A percentile compares a stretch with the other conserved stretches of the same genome.
These are phyloP conservation scores for Pichia heedii DNA, from an alignment of 805 yeast genomes.

Conservation along the genomic window DNA sequence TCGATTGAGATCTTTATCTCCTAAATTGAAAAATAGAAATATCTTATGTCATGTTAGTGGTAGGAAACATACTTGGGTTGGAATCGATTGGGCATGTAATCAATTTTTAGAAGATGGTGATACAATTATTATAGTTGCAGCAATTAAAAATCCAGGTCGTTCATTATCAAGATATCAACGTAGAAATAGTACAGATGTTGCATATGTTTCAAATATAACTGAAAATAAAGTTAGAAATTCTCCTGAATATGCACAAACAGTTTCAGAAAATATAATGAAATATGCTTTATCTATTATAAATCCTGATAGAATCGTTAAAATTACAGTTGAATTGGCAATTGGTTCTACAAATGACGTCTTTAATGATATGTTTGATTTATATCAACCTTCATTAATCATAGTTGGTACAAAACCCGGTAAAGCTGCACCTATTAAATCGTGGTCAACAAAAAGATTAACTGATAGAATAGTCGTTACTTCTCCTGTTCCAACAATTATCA, in stretches of 20 bases:
- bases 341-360: slow-evolving; percentile 49
- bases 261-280: slow-evolving; percentile 42
- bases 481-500: slow-evolving; percentile 59
- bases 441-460: slow-evolving; percentile 54
- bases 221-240: slow-evolving; percentile 32
- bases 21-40: slow-evolving; percentile 40
- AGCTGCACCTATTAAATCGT: slow-evolving; percentile 45
- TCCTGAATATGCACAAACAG: slow-evolving; percentile 38
- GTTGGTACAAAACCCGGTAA: slow-evolving; percentile 44
- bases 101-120: slow-evolving; percentile 56
- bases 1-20: slow-evolving; percentile 23
- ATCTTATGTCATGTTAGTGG: slow-evolving; percentile 62
- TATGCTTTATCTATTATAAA: slow-evolving; percentile 40
- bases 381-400: slow-evolving; percentile 51
- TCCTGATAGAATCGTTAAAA: slow-evolving; percentile 37
- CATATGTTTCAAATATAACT: slow-evolving; percentile 10
- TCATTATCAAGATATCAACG: slow-evolving; percentile 14
- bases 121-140: slow-evolving; percentile 51
- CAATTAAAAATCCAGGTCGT: slow-evolving; percentile 30
- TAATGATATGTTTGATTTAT: slow-evolving; percentile 49
- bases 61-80: slow-evolving; percentile 73
- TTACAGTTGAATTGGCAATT: slow-evolving; percentile 53
- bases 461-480: slow-evolving; percentile 57
- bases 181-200: slow-evolving; percentile 14
- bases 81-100: slow-evolving; percentile 60